Evolutionary conservation across 129 eudicot genomes (phyloP), one percentile per base, ranked within the genome.

Genomic region (Lactuca sativa): DNA sequence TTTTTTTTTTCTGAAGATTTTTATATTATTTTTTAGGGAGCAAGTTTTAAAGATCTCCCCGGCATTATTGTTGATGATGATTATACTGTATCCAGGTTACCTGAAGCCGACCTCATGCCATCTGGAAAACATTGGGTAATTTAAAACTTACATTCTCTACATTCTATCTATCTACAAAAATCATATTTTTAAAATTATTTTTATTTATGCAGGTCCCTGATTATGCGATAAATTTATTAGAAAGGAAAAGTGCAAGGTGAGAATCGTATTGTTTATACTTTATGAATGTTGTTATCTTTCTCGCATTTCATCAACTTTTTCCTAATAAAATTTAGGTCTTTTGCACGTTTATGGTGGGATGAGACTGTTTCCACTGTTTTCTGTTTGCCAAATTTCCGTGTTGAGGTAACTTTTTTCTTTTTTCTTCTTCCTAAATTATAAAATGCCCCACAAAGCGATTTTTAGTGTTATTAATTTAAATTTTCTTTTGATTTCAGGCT

Each of bases 301-400:
- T 61, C 37, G 54, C 65, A 13, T 21, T 53, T 64, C 55, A 16
- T 40, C 21, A 18, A 3, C 15, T 63, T 59, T 69, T 54, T 13
- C 13, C 59, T 15, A 3, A 25, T 67, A 56, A 55, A 49, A 74
- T 63, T 71, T 74, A 86, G 92, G 70, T 82, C 88, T 47, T 86
- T 86, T 69, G 84, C 71, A 55, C 82, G 88, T 21, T 63, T 86
- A 67, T 86, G 92, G 92, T 86, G 92, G 88, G 92, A 86, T 61
- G 92, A 81, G 74, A 86, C 84, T 30, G 86, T 83, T 41, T 81
- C 86, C 7, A 86, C 88, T 15, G 74, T 83, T 53, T 68, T 86
- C 54, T 83, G 84, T 53, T 15, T 38, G 9, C 86, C 86, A 62
- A 83, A 78, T 76, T 75, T n/a, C 25, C 89, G 80, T 34, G 15